phyloP scores from a whole-genome alignment of 2,329 filamentous ascomycete species.

The Apiospora pterosperma region DNA sequence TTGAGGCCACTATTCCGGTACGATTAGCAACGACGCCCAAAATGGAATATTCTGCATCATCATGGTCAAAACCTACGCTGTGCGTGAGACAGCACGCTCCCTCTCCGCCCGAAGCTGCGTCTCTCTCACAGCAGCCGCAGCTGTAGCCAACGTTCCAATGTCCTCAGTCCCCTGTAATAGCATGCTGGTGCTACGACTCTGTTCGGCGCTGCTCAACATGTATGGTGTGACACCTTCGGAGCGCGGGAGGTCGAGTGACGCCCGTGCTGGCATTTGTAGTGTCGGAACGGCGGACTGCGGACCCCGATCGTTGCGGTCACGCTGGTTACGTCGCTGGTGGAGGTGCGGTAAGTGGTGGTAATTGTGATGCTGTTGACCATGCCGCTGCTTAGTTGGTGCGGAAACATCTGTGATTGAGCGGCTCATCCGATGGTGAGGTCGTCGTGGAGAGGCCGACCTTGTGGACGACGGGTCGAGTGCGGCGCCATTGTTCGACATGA shows the following conservation, averaged over 20 bases:
- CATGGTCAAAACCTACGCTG: constrained; percentile 33
- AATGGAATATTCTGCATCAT: not conserved
- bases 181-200: constrained; percentile 41
- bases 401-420: constrained; percentile 54
- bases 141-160: constrained; percentile 9
- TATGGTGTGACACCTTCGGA: constrained; percentile 43
- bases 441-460: constrained; percentile 30
- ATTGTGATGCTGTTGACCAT: constrained; percentile 30
- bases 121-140: constrained; percentile 28
- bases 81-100: constrained; percentile 34
- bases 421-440: constrained; percentile 49
- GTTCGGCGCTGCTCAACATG: constrained; percentile 33
- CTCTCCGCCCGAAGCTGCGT: constrained; percentile 39
- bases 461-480: constrained; percentile 21
- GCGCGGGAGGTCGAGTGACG: constrained; percentile 43
- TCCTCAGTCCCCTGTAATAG: constrained; percentile 26
- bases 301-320: constrained; percentile 25
- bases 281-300: constrained; percentile 14
- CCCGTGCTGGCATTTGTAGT: constrained; percentile 27
- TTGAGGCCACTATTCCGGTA: constrained; percentile 41
- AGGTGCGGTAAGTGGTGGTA: constrained; percentile 32
- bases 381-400: constrained; percentile 39
- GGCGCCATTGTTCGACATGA: constrained; percentile 30
- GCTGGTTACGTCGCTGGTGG: constrained; percentile 31
- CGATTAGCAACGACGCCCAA: not conserved